A percentile compares a stretch with the other conserved stretches of the same genome.
Conservation (phyloP, 108 stramenopile species). For the Discostella stelligeroides region DNA sequence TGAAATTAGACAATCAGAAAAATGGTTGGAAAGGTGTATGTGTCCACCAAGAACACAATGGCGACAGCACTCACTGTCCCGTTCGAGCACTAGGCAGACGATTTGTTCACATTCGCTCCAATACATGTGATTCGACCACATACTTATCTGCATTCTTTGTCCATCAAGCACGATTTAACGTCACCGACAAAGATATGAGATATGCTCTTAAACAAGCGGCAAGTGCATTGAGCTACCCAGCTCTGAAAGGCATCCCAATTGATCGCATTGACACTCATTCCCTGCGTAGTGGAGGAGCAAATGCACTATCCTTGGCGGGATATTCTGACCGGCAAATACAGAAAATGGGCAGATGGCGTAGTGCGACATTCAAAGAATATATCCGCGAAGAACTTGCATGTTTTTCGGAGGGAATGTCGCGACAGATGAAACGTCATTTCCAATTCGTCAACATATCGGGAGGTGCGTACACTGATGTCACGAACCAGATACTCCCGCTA, state of each 20-base stretch:
- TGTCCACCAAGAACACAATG: too few relatives aligned
- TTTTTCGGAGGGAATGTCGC: background rate
- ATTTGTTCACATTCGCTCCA: too few relatives aligned
- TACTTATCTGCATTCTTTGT: too few relatives aligned
- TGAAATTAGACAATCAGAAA: too few relatives aligned
- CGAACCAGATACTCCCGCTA: background rate
- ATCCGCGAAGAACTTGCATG: background rate
- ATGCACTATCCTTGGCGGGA: constrained; percentile 9
- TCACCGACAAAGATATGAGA: too few relatives aligned
- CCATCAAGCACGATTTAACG: too few relatives aligned
- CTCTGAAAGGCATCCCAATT: background rate
- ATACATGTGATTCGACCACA: too few relatives aligned
- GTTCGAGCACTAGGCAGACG: too few relatives aligned
- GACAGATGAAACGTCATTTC: constrained; percentile 3
- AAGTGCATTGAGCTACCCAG: background rate
- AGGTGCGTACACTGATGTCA: background rate
- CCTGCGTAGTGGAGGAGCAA: constrained; percentile 5
- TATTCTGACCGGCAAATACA: constrained; percentile 1
- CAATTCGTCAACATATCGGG: constrained; percentile 1
- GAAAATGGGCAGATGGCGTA: too few relatives aligned
- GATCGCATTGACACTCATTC: background rate
- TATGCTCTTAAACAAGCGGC: background rate
- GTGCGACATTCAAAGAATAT: constrained; percentile 8
- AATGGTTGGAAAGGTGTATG: too few relatives aligned
- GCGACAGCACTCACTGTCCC: too few relatives aligned